These are phyloP conservation scores for Penicillium atrosanguineum DNA, from an alignment of 495 filamentous ascomycete genomes.

Conservation along the genomic window DNA sequence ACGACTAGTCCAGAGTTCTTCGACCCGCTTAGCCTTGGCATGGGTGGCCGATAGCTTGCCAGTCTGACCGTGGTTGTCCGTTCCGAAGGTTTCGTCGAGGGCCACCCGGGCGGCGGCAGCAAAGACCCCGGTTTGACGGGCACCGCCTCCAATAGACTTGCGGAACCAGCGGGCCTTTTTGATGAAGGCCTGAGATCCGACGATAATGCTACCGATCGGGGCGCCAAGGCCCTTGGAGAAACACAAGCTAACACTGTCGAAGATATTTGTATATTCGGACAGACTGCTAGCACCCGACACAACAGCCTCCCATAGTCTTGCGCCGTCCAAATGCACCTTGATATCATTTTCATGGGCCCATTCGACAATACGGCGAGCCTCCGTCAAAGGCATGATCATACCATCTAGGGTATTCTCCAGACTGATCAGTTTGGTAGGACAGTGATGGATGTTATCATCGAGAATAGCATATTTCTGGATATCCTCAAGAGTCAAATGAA, in stretches of 20 bases:
- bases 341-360: constrained; percentile 69
- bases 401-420: constrained; percentile 85
- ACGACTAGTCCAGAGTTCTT: constrained; percentile 57
- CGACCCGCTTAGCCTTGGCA: constrained; percentile 61
- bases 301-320: constrained; percentile 77
- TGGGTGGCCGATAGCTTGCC: constrained; percentile 65
- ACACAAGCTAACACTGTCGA: constrained; percentile 81
- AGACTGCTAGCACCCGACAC: constrained; percentile 59
- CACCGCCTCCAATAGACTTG: constrained; percentile 81
- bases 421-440: constrained; percentile 75
- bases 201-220: constrained; percentile 77
- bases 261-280: constrained; percentile 63
- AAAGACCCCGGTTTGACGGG: constrained; percentile 63
- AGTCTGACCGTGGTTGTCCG: constrained; percentile 55
- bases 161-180: constrained; percentile 74
- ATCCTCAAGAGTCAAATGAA: constrained; percentile 75
- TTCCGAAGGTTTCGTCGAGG: constrained; percentile 60
- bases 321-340: constrained; percentile 80
- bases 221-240: constrained; percentile 90
- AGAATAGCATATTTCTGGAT: constrained; percentile 52
- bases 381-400: constrained; percentile 70
- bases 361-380: constrained; percentile 61
- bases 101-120: constrained; percentile 46
- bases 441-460: constrained; percentile 42
- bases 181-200: constrained; percentile 64